Base-by-base conservation (phyloP, 805 yeast genomes). In the Kurtzmaniella fragi region DNA sequence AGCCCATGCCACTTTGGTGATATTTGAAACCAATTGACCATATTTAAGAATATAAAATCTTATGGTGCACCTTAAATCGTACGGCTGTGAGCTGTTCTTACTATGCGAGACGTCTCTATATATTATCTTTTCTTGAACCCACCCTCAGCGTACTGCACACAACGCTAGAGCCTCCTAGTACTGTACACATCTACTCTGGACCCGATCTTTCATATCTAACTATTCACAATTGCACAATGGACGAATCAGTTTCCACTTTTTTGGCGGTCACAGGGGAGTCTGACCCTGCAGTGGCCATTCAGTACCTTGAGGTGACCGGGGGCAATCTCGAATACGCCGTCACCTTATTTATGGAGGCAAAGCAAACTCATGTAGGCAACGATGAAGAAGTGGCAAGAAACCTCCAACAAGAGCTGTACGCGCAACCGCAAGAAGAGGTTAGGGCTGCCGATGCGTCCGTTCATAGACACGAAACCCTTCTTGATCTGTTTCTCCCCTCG, bases 271-370 rank as follows among this genome's bases (percentile, higher is more conserved):
- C 98, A 0, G 84, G 87, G 16, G 77, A 78, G 2, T 71, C 78
- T 2, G 91, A 84, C 54, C 71, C 75, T 1, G 71, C 70, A 4
- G 64, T 75, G 10, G 98, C 98, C 1, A 65, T 71, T 38, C 87
- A 82, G 48, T 93, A 82, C 54, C 59, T 93, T 15, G 89, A 82
- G 17, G 80, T 91, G 65, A 74, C 91, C 4, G 89, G 82, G 36
- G 78, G 79, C 34, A 78, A 87, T 56, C 56, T 91, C 27, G 95
- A 90, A 41, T 75, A 79, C 15, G 98, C 99, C 0, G 85, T 93
- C 6, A 78, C 88, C 11, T 66, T 93, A 32, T 93, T 66, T 59
- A 82, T 84, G 62, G 98, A 93, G 46, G 46, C 62, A 7, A 45
- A 58, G 35, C 60, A 53, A n/a, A 42, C 35, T 43, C 31, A 37